These are phyloP conservation scores for Citrus hindsii DNA, from an alignment of 345 rosid genomes.

Conservation along the genomic window DNA sequence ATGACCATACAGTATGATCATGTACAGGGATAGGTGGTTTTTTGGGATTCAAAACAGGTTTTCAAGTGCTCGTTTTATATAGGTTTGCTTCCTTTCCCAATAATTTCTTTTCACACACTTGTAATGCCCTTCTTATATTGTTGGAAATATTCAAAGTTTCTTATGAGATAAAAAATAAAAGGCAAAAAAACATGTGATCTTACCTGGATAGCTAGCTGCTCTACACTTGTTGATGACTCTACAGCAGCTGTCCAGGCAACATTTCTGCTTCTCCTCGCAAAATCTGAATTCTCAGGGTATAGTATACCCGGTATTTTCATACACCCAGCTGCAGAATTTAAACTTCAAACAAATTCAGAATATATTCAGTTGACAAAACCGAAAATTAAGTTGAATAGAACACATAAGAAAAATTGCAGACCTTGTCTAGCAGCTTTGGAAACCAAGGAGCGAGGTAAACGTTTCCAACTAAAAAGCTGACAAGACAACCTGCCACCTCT, in stretches of 20 bases:
- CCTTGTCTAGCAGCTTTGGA: constrained; percentile 96
- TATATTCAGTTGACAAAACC: constrained; percentile 23
- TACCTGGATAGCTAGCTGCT: constrained; percentile 92
- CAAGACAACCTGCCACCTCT: constrained; percentile 91
- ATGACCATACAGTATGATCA: background rate
- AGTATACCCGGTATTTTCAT: constrained; percentile 63
- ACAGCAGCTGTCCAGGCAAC: constrained; percentile 91
- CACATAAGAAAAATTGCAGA: constrained; percentile 34
- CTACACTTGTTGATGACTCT: constrained; percentile 72
- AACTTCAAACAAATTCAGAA: constrained; percentile 43
- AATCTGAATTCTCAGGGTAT: constrained; percentile 86
- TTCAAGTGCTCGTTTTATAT: too few species aligned
- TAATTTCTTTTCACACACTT: background rate
- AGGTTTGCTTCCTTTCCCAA: background rate
- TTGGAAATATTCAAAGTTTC: background rate
- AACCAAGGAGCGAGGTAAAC: constrained; percentile 55
- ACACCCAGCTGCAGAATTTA: constrained; percentile 72
- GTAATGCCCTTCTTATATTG: background rate
- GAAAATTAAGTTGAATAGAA: constrained; percentile 5
- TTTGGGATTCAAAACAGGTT: background rate
- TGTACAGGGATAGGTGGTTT: background rate
- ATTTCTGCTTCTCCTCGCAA: constrained; percentile 75
- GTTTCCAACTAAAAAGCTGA: constrained; percentile 81
- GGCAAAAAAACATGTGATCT: background rate
- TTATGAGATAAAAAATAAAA: background rate